Conservation (phyloP, 768 basidiomycete species). For the Suillus ampliporus region DNA sequence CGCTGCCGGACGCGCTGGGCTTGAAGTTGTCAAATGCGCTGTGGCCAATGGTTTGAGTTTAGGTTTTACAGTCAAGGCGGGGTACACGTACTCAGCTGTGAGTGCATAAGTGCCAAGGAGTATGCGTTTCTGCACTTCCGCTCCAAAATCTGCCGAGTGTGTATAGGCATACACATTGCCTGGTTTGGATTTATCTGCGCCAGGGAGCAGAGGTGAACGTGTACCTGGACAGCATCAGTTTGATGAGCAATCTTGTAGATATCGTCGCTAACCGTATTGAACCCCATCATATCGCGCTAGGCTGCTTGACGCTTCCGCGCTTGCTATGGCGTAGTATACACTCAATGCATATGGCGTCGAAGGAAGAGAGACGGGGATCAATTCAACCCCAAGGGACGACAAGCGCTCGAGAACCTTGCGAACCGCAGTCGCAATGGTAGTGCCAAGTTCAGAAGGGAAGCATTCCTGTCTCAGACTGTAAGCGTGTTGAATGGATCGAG, state of each 20-base stretch:
- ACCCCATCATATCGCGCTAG: conserved; percentile 90
- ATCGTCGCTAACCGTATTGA: conserved; percentile 64
- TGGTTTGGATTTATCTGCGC: conserved; percentile 52
- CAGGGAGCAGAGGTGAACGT: conserved; percentile 50
- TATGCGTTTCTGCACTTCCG: conserved; percentile 86
- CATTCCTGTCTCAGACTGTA: conserved; percentile 59
- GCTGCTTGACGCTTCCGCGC: conserved; percentile 93
- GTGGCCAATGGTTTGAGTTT: conserved; percentile 7
- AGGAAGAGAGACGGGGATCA: conserved; percentile 79
- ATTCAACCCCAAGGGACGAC: conserved; percentile 58
- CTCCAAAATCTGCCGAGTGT: conserved; percentile 76
- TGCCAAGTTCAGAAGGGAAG: conserved; percentile 72
- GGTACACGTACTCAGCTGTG: conserved; percentile 77
- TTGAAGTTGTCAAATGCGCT: conserved; percentile 98
- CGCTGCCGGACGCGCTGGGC: conserved; percentile 80
- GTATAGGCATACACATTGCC: conserved; percentile 66
- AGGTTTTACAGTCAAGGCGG: not conserved
- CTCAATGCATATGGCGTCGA: conserved; percentile 75
- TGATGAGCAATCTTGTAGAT: not conserved
- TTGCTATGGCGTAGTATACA: conserved; percentile 95
- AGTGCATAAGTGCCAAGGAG: conserved; percentile 91
- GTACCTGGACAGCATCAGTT: conserved; percentile 45
- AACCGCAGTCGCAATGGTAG: conserved; percentile 49
- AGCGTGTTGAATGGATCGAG: not conserved
- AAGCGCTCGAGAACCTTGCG: conserved; percentile 52